Evolutionary conservation across 768 basidiomycete genomes (phyloP), one percentile per base, ranked within the genome.

Genomic region (Mycena belliarum): DNA sequence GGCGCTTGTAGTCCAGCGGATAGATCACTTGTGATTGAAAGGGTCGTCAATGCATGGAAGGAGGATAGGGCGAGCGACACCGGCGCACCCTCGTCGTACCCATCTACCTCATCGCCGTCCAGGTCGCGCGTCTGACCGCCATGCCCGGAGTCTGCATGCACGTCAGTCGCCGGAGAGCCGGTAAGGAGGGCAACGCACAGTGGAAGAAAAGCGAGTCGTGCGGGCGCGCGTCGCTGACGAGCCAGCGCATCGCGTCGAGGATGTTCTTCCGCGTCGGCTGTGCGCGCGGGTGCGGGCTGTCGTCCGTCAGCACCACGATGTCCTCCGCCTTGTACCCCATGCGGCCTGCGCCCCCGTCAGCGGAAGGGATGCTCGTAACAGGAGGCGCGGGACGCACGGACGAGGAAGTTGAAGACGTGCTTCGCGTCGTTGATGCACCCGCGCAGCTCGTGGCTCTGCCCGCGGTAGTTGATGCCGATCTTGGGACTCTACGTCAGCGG

Each of bases 101-200:
- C 94, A 64, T 91, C 89, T 0, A 78, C 73, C 71, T 95, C 88
- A 63, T 93, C 91, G 5, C 90, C 91, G 63, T 91, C 81, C 1
- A 73, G 59, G 71, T 97, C 94, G 51, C 77, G 79, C 4, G 88
- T 86, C 68, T 95, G 95, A 12, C 95, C 96, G n/a, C 97, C 96
- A 65, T 98, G 95, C 0, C 95, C 96, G 1, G 94, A 96, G 72
- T 93, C 89, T 91, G 14, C 20, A 4, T 41, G 12, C 20, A 38
- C 66, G 78, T 53, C 68, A 41, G 40, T 41, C 7, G 20, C 40
- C 40, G 7, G 38, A 4, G 15, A 40, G 38, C 38, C n/a, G 49
- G 49, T 28, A 50, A 24, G 21, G 42, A 41, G 26, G 18, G 37
- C n/a, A 40, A 51, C 49, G 14, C 18, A 80, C 86, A 92, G 61